Evolutionary conservation across 192 early-diverging fungal genomes (phyloP).

Genomic region (Entrophospora sp.): DNA sequence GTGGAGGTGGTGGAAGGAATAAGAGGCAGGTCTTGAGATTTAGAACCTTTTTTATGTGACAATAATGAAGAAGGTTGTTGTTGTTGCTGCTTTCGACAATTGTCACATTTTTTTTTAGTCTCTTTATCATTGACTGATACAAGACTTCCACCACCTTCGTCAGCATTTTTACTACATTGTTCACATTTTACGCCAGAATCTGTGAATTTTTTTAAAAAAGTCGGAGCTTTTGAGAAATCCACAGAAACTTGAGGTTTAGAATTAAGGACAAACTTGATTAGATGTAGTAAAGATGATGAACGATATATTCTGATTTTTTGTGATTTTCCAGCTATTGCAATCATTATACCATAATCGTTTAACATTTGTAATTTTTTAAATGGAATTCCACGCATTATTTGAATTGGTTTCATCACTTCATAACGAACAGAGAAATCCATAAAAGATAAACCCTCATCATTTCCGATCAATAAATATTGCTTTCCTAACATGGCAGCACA

Average conservation of each 20-base stretch:
- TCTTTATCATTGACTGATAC: no score
- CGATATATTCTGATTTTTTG: neutral
- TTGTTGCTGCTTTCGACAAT: no score
- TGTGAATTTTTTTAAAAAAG: conserved; percentile 5
- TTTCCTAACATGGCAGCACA: conserved; percentile 12
- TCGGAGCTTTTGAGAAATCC: conserved; percentile 1
- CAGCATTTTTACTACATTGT: neutral
- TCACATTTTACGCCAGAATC: neutral
- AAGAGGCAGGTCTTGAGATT: no score
- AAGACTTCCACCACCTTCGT: no score
- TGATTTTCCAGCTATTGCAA: conserved; percentile 11
- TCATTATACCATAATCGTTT: neutral
- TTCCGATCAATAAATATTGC: conserved; percentile 11
- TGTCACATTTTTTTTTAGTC: no score
- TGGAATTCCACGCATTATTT: neutral
- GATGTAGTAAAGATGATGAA: neutral
- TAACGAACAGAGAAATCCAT: conserved; percentile 6
- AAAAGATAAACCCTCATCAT: conserved; percentile 1
- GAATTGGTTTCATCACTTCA: conserved; percentile 12
- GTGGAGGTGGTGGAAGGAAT: no score
- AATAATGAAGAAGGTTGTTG: no score
- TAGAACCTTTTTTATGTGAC: no score
- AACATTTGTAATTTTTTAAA: conserved; percentile 5
- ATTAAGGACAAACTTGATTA: neutral
- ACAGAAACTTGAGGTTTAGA: neutral